Conservation (phyloP, 179 eudicot genomes). For the Silene coronaria region DNA sequence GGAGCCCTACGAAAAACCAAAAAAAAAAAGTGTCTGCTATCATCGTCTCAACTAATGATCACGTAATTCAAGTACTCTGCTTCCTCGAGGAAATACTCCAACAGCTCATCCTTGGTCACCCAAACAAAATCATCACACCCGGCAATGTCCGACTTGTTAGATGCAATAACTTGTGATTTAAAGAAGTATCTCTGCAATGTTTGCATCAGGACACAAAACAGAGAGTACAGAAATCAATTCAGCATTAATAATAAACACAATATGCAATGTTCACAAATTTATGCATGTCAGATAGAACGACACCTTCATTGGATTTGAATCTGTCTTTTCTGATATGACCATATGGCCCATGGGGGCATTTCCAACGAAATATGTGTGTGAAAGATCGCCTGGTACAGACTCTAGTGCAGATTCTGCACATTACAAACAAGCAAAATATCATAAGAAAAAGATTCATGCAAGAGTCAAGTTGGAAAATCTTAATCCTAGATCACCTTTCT, state of each 20-base stretch:
- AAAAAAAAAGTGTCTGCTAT: background rate
- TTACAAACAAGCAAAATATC: slow-evolving; percentile 34
- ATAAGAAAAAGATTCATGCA: background rate
- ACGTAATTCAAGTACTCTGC: slow-evolving; percentile 60
- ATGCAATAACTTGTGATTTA: slow-evolving; percentile 77
- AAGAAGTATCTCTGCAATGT: slow-evolving; percentile 66
- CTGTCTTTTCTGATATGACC: slow-evolving; percentile 33
- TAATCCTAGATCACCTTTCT: slow-evolving; percentile 51
- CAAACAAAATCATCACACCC: slow-evolving; percentile 71
- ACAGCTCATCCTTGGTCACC: slow-evolving; percentile 80
- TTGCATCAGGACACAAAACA: background rate
- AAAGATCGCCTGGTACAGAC: slow-evolving; percentile 75
- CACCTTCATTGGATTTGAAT: slow-evolving; percentile 54
- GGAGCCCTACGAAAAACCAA: background rate
- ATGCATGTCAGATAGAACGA: background rate
- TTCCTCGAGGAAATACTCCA: slow-evolving; percentile 74
- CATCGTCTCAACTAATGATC: slow-evolving; percentile 49
- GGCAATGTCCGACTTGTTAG: slow-evolving; percentile 46
- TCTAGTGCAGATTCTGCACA: slow-evolving; percentile 86
- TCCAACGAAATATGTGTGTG: slow-evolving; percentile 82
- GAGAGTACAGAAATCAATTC: background rate
- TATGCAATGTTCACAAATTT: background rate
- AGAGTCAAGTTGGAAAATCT: background rate
- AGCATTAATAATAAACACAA: background rate
- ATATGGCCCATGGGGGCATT: slow-evolving; percentile 91